Evolutionary conservation across 768 basidiomycete species (phyloP).

Genomic region (Suillus occidentalis): DNA sequence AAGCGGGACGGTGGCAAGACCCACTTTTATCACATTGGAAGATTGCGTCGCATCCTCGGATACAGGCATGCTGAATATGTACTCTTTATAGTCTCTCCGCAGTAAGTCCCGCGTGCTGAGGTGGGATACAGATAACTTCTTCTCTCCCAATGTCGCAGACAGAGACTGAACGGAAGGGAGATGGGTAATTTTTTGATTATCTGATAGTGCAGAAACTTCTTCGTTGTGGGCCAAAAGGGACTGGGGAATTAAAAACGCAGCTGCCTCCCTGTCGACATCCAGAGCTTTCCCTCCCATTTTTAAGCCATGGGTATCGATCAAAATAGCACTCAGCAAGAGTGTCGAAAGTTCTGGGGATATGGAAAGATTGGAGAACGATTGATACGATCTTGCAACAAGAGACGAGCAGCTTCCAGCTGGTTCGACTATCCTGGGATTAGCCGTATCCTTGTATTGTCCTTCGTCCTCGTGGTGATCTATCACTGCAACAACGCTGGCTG

Average conservation of each 20-base stretch:
- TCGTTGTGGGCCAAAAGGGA: slow-evolving; percentile 42
- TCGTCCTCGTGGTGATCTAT: slow-evolving; percentile 96
- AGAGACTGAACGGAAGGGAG: slow-evolving; percentile 49
- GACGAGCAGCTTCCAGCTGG: slow-evolving; percentile 80
- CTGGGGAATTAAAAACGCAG: slow-evolving; percentile 59
- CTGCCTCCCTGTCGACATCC: slow-evolving; percentile 61
- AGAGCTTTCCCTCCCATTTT: slow-evolving; percentile 77
- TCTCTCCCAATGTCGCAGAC: slow-evolving; percentile 40
- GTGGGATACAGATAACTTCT: slow-evolving; percentile 69
- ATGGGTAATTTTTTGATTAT: slow-evolving; percentile 7
- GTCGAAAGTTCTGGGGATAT: slow-evolving; percentile 65
- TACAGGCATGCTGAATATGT: slow-evolving; percentile 46
- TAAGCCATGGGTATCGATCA: slow-evolving; percentile 86
- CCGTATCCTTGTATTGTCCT: slow-evolving; percentile 54
- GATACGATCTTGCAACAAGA: slow-evolving; percentile 47
- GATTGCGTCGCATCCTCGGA: slow-evolving; percentile 25
- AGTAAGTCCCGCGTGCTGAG: slow-evolving; percentile 77
- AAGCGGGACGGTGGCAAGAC: slow-evolving; percentile 82
- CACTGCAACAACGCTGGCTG: slow-evolving; percentile 65
- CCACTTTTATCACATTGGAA: slow-evolving; percentile 51
- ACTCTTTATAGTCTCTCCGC: slow-evolving; percentile 95
- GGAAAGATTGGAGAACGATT: slow-evolving; percentile 14
- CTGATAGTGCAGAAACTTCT: slow-evolving; percentile 27
- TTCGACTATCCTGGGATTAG: slow-evolving; percentile 64
- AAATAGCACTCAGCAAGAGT: slow-evolving; percentile 76